These are phyloP conservation scores for Nakaseomyces bracarensis DNA, from an alignment of 1,139 yeast species.

Conservation along the genomic window DNA sequence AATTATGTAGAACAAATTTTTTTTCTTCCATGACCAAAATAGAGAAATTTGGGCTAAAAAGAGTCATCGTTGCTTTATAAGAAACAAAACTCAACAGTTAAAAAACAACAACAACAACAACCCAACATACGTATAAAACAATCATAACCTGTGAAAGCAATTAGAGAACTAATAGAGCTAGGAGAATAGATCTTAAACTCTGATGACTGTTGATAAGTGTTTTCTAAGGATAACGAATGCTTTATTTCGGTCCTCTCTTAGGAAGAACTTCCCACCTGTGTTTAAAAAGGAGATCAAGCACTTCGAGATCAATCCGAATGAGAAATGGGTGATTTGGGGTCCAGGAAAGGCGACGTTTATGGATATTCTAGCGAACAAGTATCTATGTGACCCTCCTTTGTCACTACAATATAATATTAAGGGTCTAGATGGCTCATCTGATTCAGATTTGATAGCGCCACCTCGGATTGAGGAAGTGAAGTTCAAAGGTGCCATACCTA, in stretches of 20 bases:
- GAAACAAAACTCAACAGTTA: too few species aligned
- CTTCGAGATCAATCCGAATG: conserved; percentile 26
- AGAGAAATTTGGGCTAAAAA: too few species aligned
- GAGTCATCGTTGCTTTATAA: too few species aligned
- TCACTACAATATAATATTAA: conserved; percentile 20
- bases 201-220: conserved; percentile 1
- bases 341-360: conserved; percentile 25
- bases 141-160: too few species aligned
- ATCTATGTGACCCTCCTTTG: conserved; percentile 23
- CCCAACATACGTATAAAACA: too few species aligned
- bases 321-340: conserved; percentile 32
- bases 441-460: not conserved
- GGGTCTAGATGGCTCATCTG: not conserved
- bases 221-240: conserved; percentile 22
- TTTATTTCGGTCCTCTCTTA: conserved; percentile 25
- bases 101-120: too few species aligned
- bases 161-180: not conserved
- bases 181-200: not conserved
- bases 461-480: conserved; percentile 38
- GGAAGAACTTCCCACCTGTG: conserved; percentile 19
- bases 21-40: too few species aligned
- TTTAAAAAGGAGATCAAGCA: conserved; percentile 24
- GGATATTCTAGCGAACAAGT: conserved; percentile 24
- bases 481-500: conserved; percentile 57
- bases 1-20: too few species aligned